Percentiles rank a stretch among this genome's conserved stretches.
Conservation (phyloP, 768 basidiomycete species). For the Fibroporia radiculosa region DNA sequence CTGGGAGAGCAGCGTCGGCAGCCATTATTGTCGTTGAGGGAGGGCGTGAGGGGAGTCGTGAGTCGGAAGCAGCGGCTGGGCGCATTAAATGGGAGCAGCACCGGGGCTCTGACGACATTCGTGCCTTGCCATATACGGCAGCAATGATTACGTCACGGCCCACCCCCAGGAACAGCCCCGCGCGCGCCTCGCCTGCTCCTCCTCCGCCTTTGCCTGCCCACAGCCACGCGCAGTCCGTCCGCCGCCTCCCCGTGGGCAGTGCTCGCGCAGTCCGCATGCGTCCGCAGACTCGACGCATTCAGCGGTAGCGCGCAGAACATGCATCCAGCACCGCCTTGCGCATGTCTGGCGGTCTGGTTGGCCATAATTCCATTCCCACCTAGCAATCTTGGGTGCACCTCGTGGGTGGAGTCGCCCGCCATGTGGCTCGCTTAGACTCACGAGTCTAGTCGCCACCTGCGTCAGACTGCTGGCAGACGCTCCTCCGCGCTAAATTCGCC, state of each 20-base stretch:
- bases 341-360: not conserved
- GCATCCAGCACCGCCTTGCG: too few relatives aligned
- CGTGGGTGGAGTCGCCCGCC: not conserved
- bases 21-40: slow-evolving; percentile 27
- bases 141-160: too few relatives aligned
- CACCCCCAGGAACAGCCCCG: too few relatives aligned
- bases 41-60: not conserved
- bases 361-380: not conserved
- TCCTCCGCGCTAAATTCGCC: not conserved
- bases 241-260: too few relatives aligned
- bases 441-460: not conserved
- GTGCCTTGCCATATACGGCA: not conserved
- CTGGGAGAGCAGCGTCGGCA: slow-evolving; percentile 56
- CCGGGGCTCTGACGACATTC: not conserved
- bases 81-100: not conserved
- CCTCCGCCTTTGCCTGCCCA: too few relatives aligned
- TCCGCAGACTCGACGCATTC: too few relatives aligned
- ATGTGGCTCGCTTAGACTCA: not conserved
- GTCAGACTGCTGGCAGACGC: not conserved
- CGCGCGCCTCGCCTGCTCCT: too few relatives aligned
- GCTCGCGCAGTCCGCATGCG: too few relatives aligned
- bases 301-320: too few relatives aligned
- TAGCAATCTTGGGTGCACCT: not conserved
- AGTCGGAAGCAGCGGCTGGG: not conserved
- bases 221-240: too few relatives aligned